phyloP scores from a whole-genome alignment of 164 flowering plant species.

The Annona squamosa region DNA sequence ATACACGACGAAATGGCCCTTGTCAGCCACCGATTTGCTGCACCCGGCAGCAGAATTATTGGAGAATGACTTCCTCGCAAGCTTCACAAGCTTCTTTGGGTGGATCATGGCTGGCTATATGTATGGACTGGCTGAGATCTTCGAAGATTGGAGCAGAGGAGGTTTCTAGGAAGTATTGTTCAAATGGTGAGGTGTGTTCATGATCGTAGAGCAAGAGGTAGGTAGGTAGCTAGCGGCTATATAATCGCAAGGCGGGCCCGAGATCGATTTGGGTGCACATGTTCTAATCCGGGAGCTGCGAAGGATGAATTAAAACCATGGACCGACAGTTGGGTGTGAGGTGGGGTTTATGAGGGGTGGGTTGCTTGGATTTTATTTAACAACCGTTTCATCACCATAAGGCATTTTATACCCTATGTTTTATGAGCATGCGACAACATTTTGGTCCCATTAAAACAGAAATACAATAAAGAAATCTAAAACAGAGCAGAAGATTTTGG shows the following conservation, averaged over 20 bases:
- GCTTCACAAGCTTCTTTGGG: conserved; percentile 12
- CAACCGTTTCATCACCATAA: too few relatives aligned
- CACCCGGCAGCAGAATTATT: background rate
- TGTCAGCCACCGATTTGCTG: conserved; percentile 6
- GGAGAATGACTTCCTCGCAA: conserved; percentile 15
- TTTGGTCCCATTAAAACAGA: too few relatives aligned
- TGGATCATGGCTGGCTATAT: conserved; percentile 9
- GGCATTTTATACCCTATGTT: too few relatives aligned
- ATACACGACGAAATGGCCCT: conserved; percentile 27
- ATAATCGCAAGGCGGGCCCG: background rate
- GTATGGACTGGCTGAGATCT: background rate
- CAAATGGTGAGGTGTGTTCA: background rate
- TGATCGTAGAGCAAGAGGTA: background rate
- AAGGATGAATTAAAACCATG: too few relatives aligned
- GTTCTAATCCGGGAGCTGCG: too few relatives aligned
- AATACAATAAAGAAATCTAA: too few relatives aligned
- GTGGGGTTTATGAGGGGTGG: too few relatives aligned
- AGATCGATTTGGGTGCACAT: too few relatives aligned
- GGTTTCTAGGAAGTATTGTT: background rate
- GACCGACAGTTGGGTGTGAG: too few relatives aligned
- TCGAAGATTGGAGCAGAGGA: background rate
- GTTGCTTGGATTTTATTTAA: too few relatives aligned
- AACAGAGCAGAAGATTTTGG: too few relatives aligned
- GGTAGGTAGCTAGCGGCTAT: background rate
- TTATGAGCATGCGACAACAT: too few relatives aligned